phyloP scores from a whole-genome alignment of 768 basidiomycete species.

The Udeniomyces megalosporus region DNA sequence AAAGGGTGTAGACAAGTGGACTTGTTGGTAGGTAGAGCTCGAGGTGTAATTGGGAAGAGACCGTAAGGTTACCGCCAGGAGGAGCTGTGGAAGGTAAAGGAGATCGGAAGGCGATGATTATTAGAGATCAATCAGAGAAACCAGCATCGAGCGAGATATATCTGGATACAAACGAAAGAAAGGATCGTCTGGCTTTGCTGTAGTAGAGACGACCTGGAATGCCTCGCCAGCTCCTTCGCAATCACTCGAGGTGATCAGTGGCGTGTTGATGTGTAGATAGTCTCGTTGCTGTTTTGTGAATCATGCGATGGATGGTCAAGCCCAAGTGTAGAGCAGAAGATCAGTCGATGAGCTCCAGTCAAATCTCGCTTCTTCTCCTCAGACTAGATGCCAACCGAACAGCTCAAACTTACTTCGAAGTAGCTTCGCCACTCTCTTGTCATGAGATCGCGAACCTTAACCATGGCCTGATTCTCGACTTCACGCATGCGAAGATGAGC shows the following conservation, averaged over 20 bases:
- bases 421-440: neutral
- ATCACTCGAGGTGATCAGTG: conserved; percentile 76
- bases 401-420: conserved; percentile 7
- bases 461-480: conserved; percentile 49
- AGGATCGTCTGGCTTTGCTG: conserved; percentile 25
- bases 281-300: conserved; percentile 43
- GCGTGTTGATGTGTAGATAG: conserved; percentile 65
- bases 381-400: neutral
- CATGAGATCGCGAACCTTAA: conserved; percentile 48
- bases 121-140: neutral
- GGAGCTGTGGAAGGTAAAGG: conserved; percentile 17
- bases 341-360: no score
- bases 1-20: conserved; percentile 75
- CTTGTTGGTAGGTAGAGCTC: conserved; percentile 67
- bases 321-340: neutral
- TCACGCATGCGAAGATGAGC: conserved; percentile 78
- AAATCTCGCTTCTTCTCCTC: no score
- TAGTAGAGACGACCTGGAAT: conserved; percentile 42
- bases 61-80: conserved; percentile 47
- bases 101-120: no score
- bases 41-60: conserved; percentile 89
- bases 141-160: neutral
- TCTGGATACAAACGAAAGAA: conserved; percentile 44
- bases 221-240: conserved; percentile 94
- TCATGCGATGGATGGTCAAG: neutral